phyloP scores from a whole-genome alignment of 352 stramenopile genomes.

The Pythium graminicola region DNA sequence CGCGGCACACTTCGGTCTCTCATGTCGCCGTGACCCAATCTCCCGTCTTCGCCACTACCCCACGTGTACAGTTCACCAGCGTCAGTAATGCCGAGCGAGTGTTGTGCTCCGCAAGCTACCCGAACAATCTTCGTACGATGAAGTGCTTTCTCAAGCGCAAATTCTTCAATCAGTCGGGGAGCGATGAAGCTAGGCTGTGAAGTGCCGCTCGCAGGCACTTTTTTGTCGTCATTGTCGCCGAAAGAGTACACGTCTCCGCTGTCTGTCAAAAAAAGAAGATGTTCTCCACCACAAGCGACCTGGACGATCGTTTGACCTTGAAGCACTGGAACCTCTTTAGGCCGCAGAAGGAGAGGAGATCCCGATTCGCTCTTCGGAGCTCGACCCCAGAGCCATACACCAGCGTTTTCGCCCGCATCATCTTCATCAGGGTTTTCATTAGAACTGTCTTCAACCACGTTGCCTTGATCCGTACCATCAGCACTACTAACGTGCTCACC shows the following conservation, averaged over 20 bases:
- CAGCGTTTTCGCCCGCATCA: not conserved
- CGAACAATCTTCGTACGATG: slow-evolving; percentile 52
- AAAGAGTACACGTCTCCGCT: slow-evolving; percentile 78
- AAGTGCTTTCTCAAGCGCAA: slow-evolving; percentile 73
- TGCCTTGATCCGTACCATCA: slow-evolving; percentile 12
- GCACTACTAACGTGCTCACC: not conserved
- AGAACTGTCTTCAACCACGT: not conserved
- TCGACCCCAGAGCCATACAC: slow-evolving; percentile 66
- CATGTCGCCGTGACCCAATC: slow-evolving; percentile 75
- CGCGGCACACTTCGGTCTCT: slow-evolving; percentile 61
- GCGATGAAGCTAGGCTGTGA: slow-evolving; percentile 33
- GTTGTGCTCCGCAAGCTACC: slow-evolving; percentile 66
- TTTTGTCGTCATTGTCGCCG: slow-evolving; percentile 62
- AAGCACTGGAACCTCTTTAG: slow-evolving; percentile 46
- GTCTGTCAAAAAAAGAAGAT: slow-evolving; percentile 67
- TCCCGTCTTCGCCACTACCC: slow-evolving; percentile 76
- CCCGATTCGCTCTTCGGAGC: slow-evolving; percentile 46
- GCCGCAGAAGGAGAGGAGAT: slow-evolving; percentile 52
- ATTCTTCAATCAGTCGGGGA: slow-evolving; percentile 67
- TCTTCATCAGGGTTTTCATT: slow-evolving; percentile 9
- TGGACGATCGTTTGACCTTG: slow-evolving; percentile 60
- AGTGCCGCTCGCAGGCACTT: slow-evolving; percentile 3
- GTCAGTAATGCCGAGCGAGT: slow-evolving; percentile 66
- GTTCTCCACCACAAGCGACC: slow-evolving; percentile 69
- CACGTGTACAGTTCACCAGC: slow-evolving; percentile 74